These are phyloP conservation scores for Sordariomycetes sp. DNA, from an alignment of 2,329 filamentous ascomycete genomes.

Conservation along the genomic window DNA sequence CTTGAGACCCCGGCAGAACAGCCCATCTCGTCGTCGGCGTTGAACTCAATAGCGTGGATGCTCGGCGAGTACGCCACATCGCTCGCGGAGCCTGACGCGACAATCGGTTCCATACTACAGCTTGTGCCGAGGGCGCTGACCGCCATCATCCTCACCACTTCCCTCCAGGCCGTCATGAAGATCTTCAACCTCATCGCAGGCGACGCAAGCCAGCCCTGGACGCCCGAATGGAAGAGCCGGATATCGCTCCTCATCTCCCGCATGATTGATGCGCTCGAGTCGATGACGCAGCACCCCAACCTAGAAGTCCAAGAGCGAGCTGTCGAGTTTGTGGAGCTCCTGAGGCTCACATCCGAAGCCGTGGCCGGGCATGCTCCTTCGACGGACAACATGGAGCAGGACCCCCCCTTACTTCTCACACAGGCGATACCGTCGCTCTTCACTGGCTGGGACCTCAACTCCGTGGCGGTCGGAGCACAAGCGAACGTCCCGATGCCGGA, in stretches of 20 bases:
- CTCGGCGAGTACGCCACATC: slow-evolving; percentile 78
- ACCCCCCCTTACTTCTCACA: slow-evolving; percentile 75
- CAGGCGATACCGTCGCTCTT: slow-evolving; percentile 88
- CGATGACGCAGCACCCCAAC: slow-evolving; percentile 68
- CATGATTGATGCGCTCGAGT: slow-evolving; percentile 72
- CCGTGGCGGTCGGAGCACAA: slow-evolving; percentile 74
- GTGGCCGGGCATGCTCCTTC: slow-evolving; percentile 53
- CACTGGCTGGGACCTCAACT: slow-evolving; percentile 78
- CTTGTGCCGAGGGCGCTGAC: slow-evolving; percentile 44
- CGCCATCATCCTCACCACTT: slow-evolving; percentile 62
- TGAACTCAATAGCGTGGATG: slow-evolving; percentile 74
- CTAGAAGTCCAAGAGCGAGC: slow-evolving; percentile 92
- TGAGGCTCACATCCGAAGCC: slow-evolving; percentile 80
- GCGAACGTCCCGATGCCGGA: slow-evolving; percentile 73
- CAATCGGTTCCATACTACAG: slow-evolving; percentile 65
- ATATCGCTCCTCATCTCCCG: slow-evolving; percentile 70
- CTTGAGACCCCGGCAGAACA: slow-evolving; percentile 42
- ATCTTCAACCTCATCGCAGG: slow-evolving; percentile 66
- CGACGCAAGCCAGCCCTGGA: slow-evolving; percentile 58
- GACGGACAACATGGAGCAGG: slow-evolving; percentile 41
- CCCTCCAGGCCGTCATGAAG: slow-evolving; percentile 78
- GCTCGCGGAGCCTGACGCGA: slow-evolving; percentile 58
- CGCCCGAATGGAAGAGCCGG: slow-evolving; percentile 59
- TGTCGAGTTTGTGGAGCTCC: slow-evolving; percentile 82
- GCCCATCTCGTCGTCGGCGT: slow-evolving; percentile 49